Evolutionary conservation across 2,329 filamentous ascomycete genomes (phyloP), one percentile per base, ranked within the genome.

Genomic region (Penicillium sp.): DNA sequence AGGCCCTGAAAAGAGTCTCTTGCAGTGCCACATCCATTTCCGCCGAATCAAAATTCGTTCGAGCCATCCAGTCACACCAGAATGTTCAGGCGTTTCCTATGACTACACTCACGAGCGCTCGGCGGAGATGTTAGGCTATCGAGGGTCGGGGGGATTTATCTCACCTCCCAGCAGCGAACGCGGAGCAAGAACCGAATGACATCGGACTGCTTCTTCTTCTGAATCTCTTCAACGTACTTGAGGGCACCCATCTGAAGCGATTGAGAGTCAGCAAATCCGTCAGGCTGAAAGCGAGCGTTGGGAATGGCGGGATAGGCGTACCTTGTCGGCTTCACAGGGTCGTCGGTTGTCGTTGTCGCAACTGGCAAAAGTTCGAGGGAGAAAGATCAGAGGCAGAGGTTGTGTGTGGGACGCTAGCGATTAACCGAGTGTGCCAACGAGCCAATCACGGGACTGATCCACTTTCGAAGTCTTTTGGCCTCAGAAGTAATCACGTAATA

Each of bases 131-230:
- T 68, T 61, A 66, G 66, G 65, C 56, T 53, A 61, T 66, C 62
- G 66, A 63, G 60, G 57, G 56, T 59, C 60, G 57, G 62, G 62
- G 62, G 65, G 47, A 61, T 67, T 42, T 61, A 59, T 72, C 74
- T 77, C 74, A 78, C 92, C 89, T 98, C 93, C 93, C 93, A 98
- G 91, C 93, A 98, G 81, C 93, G 91, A 75, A 95, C 90, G 78
- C 90, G 92, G 79, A 96, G 89, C 81, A 98, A 87, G 86, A 98
- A 98, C 82, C 91, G 91, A 82, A 97, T 89, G 75, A 98, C 88
- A 85, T 98, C 93, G 78, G 89, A 95, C 87, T 98, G 93, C 90
- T 98, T 98, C 89, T 95, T 96, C 90, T 98, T 97, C 80, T 96
- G 90, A 82, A 98, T 88, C 86, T 98, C 93, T 86, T 98, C 95